A percentile compares a stretch with the other conserved stretches of the same genome.
phyloP scores from a whole-genome alignment of 129 eudicot genomes.

The Mikania micrantha region DNA sequence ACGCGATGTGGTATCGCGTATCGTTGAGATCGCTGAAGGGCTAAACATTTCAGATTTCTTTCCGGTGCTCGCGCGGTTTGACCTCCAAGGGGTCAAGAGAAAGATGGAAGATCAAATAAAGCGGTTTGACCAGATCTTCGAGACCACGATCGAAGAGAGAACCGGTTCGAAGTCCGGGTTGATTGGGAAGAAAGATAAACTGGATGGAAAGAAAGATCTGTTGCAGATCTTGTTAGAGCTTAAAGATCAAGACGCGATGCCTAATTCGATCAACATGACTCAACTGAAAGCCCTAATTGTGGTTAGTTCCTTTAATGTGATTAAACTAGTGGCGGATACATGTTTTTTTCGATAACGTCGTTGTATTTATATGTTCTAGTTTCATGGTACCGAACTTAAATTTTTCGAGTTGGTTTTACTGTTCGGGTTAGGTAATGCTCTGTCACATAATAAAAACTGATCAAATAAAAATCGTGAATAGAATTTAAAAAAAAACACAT shows the following conservation, averaged over 20 bases:
- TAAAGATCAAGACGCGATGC: conserved; percentile 7
- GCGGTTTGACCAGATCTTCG: conserved; percentile 18
- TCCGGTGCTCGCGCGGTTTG: conserved; percentile 25
- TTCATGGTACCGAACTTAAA: too few species aligned
- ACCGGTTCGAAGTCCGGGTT: neutral
- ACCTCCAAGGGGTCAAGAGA: conserved; percentile 26
- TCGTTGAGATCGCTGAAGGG: conserved; percentile 24
- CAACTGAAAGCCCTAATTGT: conserved; percentile 23
- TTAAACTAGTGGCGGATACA: too few species aligned
- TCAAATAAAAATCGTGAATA: too few species aligned
- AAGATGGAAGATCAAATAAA: conserved; percentile 17
- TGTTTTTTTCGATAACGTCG: too few species aligned
- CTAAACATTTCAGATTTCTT: conserved; percentile 35
- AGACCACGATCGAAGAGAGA: conserved; percentile 21
- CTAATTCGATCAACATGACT: conserved; percentile 17
- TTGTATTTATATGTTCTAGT: too few species aligned
- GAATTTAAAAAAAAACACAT: too few species aligned
- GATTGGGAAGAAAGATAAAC: neutral
- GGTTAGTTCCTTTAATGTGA: too few species aligned
- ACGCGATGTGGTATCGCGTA: conserved; percentile 7
- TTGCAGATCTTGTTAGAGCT: conserved; percentile 17
- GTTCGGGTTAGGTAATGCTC: too few species aligned
- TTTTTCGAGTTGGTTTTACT: too few species aligned
- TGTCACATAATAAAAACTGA: too few species aligned
- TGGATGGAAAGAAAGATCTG: conserved; percentile 19